These are phyloP conservation scores for Oldenlandia corymbosa DNA, from an alignment of 257 asterid species.

Conservation along the genomic window DNA sequence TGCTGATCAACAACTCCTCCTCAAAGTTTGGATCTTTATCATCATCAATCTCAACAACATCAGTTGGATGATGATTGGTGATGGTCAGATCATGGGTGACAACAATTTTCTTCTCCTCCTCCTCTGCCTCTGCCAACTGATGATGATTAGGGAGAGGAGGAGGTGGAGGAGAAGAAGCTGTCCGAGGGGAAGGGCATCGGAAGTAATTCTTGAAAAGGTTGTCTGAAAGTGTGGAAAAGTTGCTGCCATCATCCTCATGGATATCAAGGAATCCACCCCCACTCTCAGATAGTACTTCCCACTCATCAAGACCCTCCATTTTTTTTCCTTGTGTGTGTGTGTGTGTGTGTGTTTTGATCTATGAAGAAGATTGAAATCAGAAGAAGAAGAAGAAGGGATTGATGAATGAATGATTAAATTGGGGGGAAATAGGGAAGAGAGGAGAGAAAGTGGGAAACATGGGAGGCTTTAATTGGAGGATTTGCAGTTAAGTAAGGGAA, in stretches of 20 bases:
- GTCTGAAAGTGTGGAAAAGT: conserved; percentile 13
- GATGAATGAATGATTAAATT: conserved; percentile 12
- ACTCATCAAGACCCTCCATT: conserved; percentile 57
- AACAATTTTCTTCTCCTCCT: no score
- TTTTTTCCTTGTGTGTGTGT: no score
- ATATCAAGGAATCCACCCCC: conserved; percentile 67
- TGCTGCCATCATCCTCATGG: conserved; percentile 40
- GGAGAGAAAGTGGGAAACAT: conserved; percentile 29
- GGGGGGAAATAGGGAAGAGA: conserved; percentile 30
- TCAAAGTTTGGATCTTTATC: no score
- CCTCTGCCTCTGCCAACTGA: neutral
- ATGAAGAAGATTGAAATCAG: no score
- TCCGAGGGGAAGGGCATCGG: conserved; percentile 32
- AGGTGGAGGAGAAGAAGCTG: no score
- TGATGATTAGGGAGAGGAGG: conserved; percentile 32
- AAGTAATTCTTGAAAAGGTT: conserved; percentile 49
- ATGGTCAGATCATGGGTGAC: no score
- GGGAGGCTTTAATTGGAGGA: conserved; percentile 17
- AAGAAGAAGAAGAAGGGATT: neutral
- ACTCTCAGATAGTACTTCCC: conserved; percentile 74
- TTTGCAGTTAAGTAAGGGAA: conserved; percentile 16
- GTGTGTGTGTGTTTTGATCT: no score
- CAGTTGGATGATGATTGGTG: no score
- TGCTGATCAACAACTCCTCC: conserved; percentile 37
- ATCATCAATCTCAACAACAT: no score